Evolutionary conservation across 2,329 filamentous ascomycete genomes (phyloP).

Genomic region (Curvularia verruculosa): DNA sequence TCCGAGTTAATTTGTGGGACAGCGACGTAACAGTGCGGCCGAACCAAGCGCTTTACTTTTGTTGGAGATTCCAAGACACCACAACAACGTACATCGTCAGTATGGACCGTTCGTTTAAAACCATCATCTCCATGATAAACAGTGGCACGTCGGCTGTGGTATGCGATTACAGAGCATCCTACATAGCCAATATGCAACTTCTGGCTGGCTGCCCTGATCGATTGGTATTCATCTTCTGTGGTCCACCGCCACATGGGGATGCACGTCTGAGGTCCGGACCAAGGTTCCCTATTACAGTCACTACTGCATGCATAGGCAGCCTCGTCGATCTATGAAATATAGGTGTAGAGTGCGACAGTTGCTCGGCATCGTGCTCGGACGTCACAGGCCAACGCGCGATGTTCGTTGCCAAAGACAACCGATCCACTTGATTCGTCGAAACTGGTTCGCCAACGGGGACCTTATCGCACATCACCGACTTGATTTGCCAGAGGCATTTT

Average conservation of each 20-base stretch:
- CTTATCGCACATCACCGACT: neutral
- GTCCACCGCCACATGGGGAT: neutral
- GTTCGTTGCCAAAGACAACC: neutral
- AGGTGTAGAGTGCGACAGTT: neutral
- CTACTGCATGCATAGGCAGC: neutral
- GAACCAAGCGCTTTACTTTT: neutral
- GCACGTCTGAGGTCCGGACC: neutral
- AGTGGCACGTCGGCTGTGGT: neutral
- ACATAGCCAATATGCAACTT: neutral
- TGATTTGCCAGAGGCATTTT: constrained; percentile 1
- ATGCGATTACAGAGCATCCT: neutral
- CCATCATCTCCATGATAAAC: neutral
- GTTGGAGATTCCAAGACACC: neutral
- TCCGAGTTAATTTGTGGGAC: neutral
- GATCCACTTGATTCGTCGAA: neutral
- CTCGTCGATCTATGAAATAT: neutral
- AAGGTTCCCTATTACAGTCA: neutral
- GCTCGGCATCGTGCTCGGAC: neutral
- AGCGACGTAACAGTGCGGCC: neutral
- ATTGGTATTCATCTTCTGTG: neutral
- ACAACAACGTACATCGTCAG: neutral
- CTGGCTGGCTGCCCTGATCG: neutral
- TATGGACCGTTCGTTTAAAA: neutral
- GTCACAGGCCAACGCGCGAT: neutral
- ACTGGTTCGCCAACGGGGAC: neutral